Evolutionary conservation across 2,329 filamentous ascomycete genomes (phyloP), one percentile per base, ranked within the genome.

Genomic region (Claviceps capensis): DNA sequence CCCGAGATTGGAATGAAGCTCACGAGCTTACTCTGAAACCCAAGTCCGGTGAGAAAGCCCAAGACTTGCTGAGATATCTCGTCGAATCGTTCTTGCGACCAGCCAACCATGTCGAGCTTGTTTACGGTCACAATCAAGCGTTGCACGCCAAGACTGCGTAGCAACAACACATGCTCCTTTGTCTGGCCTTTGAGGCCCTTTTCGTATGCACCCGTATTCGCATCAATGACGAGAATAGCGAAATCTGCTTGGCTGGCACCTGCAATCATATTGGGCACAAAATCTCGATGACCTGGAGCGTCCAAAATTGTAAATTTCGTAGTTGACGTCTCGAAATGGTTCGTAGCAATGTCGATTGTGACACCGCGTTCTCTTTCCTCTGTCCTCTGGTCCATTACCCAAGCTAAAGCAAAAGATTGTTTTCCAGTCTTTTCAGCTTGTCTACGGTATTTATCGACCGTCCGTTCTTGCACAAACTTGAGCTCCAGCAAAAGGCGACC

Each of bases 211-310:
- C 91, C 93, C 0, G 81, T 88, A 53, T 86, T 85, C 4, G 91
- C 86, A 65, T 98, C 93, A 54, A 98, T 88, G 19, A 98, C 93
- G 3, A 98, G 73, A 0, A 98, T 85, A 0, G 90, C 93, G 67
- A 97, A 93, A 65, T 98, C 93, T 9, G 93, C 94, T 68, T 96
- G 91, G 54, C 87, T 93, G 3, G 91, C 89, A 14, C 93, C 93
- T 2, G 91, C 91, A 65, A 98, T 96, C 93, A 98, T 98, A 66
- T 96, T 98, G 0, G 93, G 93, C 19, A 98, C 89, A 63, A 97
- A 98, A 65, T 98, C 93, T 55, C 83, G 80, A 67, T 98, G 93
- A 0, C 93, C 93, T 0, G 93, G 93, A 0, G 93, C 91, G 65
- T 98, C 93, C 4, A 98, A 76, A 46, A 98, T 95, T 1, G 93